phyloP scores from a whole-genome alignment of 176 grass and related monocot species.

The Carex pumila region DNA sequence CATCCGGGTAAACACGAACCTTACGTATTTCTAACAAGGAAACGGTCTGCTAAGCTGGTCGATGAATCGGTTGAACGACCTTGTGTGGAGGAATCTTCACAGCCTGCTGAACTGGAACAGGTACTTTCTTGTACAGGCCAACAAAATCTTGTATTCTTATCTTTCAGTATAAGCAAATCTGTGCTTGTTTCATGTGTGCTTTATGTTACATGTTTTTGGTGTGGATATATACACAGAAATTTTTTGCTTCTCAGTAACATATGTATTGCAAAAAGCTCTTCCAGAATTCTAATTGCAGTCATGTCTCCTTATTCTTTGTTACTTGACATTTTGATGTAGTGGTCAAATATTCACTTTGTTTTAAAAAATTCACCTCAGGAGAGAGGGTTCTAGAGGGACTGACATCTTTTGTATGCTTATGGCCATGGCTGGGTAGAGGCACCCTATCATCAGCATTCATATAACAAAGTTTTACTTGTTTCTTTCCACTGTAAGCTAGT shows the following conservation, averaged over 20 bases:
- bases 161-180: neutral
- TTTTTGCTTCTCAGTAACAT: neutral
- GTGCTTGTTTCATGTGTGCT: neutral
- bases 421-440: neutral
- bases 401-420: neutral
- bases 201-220: neutral
- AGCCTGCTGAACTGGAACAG: constrained; percentile 3
- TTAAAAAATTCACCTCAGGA: neutral
- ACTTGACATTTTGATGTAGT: neutral
- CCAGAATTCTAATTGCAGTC: neutral
- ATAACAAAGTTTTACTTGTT: neutral
- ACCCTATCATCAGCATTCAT: neutral
- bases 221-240: neutral
- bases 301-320: neutral
- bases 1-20: neutral
- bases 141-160: neutral
- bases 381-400: neutral
- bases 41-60: neutral
- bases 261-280: neutral
- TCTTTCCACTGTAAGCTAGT: neutral
- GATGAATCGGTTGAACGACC: neutral
- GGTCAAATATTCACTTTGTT: neutral
- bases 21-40: constrained; percentile 14
- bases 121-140: neutral
- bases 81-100: neutral